A percentile compares a stretch with the other conserved stretches of the same genome.
phyloP scores from a whole-genome alignment of 2,329 filamentous ascomycete genomes.

The Talaromyces sp. region DNA sequence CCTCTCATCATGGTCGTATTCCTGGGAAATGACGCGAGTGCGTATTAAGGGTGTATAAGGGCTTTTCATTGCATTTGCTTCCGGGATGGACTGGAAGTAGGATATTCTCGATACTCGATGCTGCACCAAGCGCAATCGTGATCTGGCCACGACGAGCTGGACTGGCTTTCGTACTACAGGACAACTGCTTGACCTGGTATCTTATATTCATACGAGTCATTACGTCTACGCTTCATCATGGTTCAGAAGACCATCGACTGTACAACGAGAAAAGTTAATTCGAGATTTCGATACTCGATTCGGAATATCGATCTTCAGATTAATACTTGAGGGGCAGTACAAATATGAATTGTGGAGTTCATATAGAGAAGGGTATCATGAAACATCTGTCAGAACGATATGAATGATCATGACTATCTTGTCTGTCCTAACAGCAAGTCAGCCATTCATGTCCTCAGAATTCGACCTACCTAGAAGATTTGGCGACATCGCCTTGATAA shows the following conservation, averaged over 20 bases:
- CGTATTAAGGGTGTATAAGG: not conserved
- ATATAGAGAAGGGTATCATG: not conserved
- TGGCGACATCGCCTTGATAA: not conserved
- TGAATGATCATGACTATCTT: not conserved
- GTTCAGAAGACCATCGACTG: no score
- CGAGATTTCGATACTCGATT: no score
- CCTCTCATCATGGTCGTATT: constrained; percentile 21
- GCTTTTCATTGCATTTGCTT: not conserved
- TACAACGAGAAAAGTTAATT: no score
- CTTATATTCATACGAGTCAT: no score
- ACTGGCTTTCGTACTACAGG: not conserved
- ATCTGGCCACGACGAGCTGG: not conserved
- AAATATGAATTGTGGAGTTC: not conserved
- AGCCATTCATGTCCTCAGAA: not conserved
- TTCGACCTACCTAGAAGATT: constrained; percentile 9
- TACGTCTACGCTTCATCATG: no score
- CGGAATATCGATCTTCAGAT: not conserved
- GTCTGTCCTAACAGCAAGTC: constrained; percentile 17
- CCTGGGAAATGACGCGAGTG: constrained; percentile 23
- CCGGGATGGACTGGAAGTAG: not conserved
- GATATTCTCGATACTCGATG: not conserved
- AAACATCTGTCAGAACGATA: not conserved
- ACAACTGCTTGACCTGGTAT: not conserved
- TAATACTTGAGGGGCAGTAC: not conserved
- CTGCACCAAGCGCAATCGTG: not conserved